These are phyloP conservation scores for Trichoderma simmonsii DNA, from an alignment of 2,329 filamentous ascomycete genomes.

Conservation along the genomic window DNA sequence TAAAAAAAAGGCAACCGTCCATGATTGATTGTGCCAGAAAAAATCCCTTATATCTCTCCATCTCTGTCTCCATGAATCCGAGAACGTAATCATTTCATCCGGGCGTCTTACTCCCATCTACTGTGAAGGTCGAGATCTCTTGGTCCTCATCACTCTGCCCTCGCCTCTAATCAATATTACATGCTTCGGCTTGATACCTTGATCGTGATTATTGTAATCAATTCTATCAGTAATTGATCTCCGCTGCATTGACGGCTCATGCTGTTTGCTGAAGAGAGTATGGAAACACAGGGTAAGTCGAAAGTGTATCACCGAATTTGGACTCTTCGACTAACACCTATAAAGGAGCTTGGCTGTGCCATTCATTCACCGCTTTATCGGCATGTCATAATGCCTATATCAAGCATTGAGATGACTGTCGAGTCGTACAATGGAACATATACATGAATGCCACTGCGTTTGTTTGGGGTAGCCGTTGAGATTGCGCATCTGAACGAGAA, in stretches of 20 bases:
- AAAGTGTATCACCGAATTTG: background rate
- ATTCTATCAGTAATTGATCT: background rate
- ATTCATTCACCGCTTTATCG: background rate
- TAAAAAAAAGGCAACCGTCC: slow-evolving; percentile 4
- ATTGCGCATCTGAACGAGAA: background rate
- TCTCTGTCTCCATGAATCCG: background rate
- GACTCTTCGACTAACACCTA: background rate
- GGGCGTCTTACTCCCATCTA: background rate
- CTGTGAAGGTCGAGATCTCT: background rate
- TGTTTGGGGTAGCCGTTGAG: background rate
- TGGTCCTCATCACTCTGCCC: background rate
- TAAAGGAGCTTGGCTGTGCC: background rate
- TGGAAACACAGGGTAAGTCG: background rate
- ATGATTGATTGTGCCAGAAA: background rate
- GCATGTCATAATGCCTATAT: background rate
- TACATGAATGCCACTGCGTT: background rate
- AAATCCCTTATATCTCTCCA: background rate
- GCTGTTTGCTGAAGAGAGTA: background rate
- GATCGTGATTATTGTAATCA: background rate
- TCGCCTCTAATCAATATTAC: background rate
- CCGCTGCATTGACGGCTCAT: background rate
- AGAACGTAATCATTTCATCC: background rate
- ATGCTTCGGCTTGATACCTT: background rate
- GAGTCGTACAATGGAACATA: background rate
- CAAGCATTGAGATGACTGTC: background rate